Evolutionary conservation across 2,329 filamentous ascomycete species (phyloP).

Genomic region (Fusarium sp.): DNA sequence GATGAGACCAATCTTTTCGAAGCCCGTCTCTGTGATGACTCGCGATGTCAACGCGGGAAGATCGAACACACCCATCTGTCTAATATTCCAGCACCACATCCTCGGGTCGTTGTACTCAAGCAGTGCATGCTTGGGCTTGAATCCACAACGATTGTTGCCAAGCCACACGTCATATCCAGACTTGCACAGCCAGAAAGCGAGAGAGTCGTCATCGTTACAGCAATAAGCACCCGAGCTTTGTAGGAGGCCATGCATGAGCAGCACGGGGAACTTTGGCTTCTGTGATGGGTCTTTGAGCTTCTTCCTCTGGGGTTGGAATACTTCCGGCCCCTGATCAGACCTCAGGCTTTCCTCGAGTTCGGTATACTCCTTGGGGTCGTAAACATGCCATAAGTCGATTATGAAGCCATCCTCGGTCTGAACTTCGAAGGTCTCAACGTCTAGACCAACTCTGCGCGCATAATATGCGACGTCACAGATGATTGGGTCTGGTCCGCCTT

Average conservation of each 20-base stretch:
- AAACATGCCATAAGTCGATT: conserved; percentile 88
- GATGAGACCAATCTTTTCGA: conserved; percentile 82
- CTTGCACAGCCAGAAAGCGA: conserved; percentile 93
- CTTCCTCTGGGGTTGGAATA: conserved; percentile 62
- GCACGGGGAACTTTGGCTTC: conserved; percentile 77
- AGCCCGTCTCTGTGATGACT: conserved; percentile 83
- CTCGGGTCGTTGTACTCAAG: conserved; percentile 80
- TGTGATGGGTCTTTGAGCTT: conserved; percentile 49
- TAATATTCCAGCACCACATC: conserved; percentile 98
- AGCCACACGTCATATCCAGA: conserved; percentile 95
- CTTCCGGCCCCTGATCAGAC: conserved; percentile 64
- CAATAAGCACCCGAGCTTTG: conserved; percentile 91
- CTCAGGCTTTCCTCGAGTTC: conserved; percentile 60
- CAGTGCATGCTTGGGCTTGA: conserved; percentile 77
- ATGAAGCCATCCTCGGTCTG: conserved; percentile 96
- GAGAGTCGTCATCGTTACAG: conserved; percentile 86
- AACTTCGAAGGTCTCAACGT: conserved; percentile 83
- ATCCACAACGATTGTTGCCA: conserved; percentile 91
- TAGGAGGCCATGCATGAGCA: conserved; percentile 87
- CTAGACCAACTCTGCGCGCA: conserved; percentile 84
- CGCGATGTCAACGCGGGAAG: conserved; percentile 82
- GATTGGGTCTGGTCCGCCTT: conserved; percentile 82
- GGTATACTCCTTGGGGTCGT: conserved; percentile 79
- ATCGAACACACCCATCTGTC: conserved; percentile 92
- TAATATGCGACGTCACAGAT: conserved; percentile 86